Conservation (phyloP, 176 grass and related monocot species). For the Avena sativa region DNA sequence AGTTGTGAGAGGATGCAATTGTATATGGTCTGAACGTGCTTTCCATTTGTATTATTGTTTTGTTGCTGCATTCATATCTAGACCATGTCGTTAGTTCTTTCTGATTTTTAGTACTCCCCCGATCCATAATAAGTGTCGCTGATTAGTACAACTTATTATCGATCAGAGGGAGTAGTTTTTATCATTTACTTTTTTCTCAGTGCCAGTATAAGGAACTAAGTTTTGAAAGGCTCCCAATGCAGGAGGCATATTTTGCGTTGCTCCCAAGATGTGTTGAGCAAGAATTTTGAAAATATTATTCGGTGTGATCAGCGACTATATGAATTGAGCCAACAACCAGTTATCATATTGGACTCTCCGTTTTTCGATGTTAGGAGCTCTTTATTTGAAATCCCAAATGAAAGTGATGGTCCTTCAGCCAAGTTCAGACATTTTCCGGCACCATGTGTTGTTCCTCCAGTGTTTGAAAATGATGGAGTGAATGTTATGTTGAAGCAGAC, state of each 20-base stretch:
- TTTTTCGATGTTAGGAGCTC: slow-evolving; percentile 54
- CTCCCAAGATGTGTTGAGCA: slow-evolving; percentile 63
- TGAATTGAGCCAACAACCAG: slow-evolving; percentile 60
- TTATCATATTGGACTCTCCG: slow-evolving; percentile 49
- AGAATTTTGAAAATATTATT: slow-evolving; percentile 85
- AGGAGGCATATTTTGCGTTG: slow-evolving; percentile 85
- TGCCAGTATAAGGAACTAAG: slow-evolving; percentile 17
- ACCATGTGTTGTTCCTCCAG: slow-evolving; percentile 41
- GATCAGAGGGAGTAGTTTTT: background rate
- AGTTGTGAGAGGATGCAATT: background rate
- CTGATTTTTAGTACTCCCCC: background rate
- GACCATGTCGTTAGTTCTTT: background rate
- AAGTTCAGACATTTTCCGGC: slow-evolving; percentile 51
- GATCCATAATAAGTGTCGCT: too few relatives aligned
- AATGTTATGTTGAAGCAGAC: slow-evolving; percentile 45
- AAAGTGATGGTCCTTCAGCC: slow-evolving; percentile 25
- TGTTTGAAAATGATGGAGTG: slow-evolving; percentile 39
- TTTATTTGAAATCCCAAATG: slow-evolving; percentile 66
- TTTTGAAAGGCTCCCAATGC: slow-evolving; percentile 28
- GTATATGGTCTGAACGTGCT: background rate
- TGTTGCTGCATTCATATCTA: background rate
- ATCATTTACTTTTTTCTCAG: background rate
- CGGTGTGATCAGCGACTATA: slow-evolving; percentile 72
- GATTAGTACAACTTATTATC: too few relatives aligned
- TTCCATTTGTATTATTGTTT: background rate